Base-by-base conservation (phyloP, 306 rosid genomes). In the Vigna nakashimae region DNA sequence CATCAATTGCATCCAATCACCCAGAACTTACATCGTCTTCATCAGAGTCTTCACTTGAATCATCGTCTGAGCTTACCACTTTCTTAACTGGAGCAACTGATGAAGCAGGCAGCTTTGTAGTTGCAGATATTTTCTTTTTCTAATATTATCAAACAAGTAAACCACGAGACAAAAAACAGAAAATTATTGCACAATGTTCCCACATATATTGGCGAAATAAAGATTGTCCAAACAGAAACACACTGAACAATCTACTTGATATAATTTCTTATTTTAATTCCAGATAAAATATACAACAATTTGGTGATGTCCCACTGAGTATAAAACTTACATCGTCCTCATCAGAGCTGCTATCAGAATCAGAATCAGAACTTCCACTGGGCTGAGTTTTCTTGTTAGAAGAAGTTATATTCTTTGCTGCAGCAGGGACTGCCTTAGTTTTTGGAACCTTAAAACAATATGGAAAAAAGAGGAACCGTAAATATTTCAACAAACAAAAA, bases 11-110 rank as follows among this genome's bases (percentile, higher is more conserved):
- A 28, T 5, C 15, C 42, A 36, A 36, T 36, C 55, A 53, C 1
- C 20, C 8, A 71, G 50, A 62, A 38, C 32, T 62, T 79, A 84
- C 87, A 40, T 75, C 46, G 9, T 79, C 87, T 10, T 75, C 82
- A 3, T 84, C 87, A 22, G 87, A 76, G 51, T 82, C 76, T 36
- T 80, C 87, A 75, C 78, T 75, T 36, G 87, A 84, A 18, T 76
- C 82, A 62, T 80, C 84, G 22, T 79, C 87, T 11, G 87, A 63
- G 74, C 67, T 75, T 50, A 70, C 73, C 64, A 50, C 83, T 32
- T 73, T 83, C 77, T 78, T 73, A 50, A 1, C 38, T 51, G 63
- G 48, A 67, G 55, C 63, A 49, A 2, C 83, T 26, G 80, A 30
- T 3, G 63, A 3, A 0, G 79, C 76, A 57, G 82, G 57, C 50